Evolutionary conservation across 2,329 filamentous ascomycete species (phyloP).

Genomic region (Penicillium sp.): DNA sequence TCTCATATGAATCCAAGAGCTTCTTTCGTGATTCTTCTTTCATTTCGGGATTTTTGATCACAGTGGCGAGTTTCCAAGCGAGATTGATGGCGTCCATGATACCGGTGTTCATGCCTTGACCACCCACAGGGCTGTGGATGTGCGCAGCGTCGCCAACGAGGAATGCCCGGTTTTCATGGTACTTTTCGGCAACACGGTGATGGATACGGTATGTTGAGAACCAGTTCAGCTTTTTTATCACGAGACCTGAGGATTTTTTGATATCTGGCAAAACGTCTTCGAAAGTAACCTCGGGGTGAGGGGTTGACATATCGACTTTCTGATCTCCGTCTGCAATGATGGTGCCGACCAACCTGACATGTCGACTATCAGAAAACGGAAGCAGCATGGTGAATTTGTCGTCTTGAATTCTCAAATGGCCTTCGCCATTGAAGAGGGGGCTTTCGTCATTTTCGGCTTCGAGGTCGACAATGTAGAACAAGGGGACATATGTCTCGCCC

Average conservation of each 20-base stretch:
- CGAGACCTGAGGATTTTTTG: slow-evolving; percentile 21
- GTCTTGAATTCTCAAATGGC: slow-evolving; percentile 33
- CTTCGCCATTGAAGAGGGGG: slow-evolving; percentile 31
- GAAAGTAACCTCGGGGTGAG: slow-evolving; percentile 26
- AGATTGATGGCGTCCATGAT: slow-evolving; percentile 57
- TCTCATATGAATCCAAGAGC: slow-evolving; percentile 51
- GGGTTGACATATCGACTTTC: slow-evolving; percentile 12
- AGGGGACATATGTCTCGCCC: slow-evolving; percentile 44
- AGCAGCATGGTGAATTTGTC: slow-evolving; percentile 39
- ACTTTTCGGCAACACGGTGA: slow-evolving; percentile 43
- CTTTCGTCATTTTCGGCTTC: slow-evolving; percentile 27
- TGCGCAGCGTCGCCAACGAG: slow-evolving; percentile 60
- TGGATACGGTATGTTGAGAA: slow-evolving; percentile 50
- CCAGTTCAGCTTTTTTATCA: slow-evolving; percentile 34
- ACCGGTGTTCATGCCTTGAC: slow-evolving; percentile 60
- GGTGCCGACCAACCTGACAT: slow-evolving; percentile 28
- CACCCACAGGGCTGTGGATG: slow-evolving; percentile 56
- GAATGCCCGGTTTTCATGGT: slow-evolving; percentile 52
- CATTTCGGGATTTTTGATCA: slow-evolving; percentile 33
- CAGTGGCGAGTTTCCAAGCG: slow-evolving; percentile 55
- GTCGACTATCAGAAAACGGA: slow-evolving; percentile 23
- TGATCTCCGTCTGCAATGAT: slow-evolving; percentile 9
- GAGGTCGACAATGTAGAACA: slow-evolving; percentile 49
- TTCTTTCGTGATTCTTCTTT: slow-evolving; percentile 33
- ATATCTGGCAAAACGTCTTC: slow-evolving; percentile 31